A percentile compares a stretch with the other conserved stretches of the same genome.
These are phyloP conservation scores for Herpetomonas samuelpessoai DNA, from an alignment of 208 protist species.

Conservation along the genomic window DNA sequence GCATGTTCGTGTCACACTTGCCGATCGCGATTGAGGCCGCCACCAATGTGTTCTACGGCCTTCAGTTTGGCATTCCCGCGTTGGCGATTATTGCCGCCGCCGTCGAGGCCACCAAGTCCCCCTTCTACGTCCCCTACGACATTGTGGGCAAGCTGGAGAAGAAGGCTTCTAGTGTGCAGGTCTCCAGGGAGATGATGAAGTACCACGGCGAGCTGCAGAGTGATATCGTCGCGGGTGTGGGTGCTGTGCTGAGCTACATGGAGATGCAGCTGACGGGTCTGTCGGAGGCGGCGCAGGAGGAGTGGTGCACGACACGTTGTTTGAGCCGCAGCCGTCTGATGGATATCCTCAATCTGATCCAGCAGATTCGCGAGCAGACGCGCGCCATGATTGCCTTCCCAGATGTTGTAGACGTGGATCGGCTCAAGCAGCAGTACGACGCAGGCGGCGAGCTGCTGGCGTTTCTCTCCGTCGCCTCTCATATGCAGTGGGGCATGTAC, in stretches of 20 bases:
- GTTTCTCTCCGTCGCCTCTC: conserved; percentile 48
- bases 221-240: conserved; percentile 57
- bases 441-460: conserved; percentile 37
- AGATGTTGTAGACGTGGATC: conserved; percentile 62
- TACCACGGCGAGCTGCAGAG: conserved; percentile 57
- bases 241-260: conserved; percentile 69
- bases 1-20: conserved; percentile 57
- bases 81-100: conserved; percentile 65
- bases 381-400: conserved; percentile 51
- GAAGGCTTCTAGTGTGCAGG: conserved; percentile 11
- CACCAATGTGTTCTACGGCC: conserved; percentile 65
- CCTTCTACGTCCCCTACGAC: conserved; percentile 69
- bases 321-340: conserved; percentile 62
- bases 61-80: conserved; percentile 66
- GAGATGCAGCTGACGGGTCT: conserved; percentile 70
- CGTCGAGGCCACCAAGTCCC: conserved; percentile 55
- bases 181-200: conserved; percentile 43
- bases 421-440: conserved; percentile 50
- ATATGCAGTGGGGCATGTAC: conserved; percentile 65
- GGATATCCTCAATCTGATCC: conserved; percentile 57
- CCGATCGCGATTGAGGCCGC: conserved; percentile 55
- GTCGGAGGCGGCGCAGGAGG: conserved; percentile 70
- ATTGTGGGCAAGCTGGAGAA: conserved; percentile 38
- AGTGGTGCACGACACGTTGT: conserved; percentile 64
- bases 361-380: conserved; percentile 76